These are phyloP conservation scores for Gossypium davidsonii DNA, from an alignment of 441 rosid species.

Conservation along the genomic window DNA sequence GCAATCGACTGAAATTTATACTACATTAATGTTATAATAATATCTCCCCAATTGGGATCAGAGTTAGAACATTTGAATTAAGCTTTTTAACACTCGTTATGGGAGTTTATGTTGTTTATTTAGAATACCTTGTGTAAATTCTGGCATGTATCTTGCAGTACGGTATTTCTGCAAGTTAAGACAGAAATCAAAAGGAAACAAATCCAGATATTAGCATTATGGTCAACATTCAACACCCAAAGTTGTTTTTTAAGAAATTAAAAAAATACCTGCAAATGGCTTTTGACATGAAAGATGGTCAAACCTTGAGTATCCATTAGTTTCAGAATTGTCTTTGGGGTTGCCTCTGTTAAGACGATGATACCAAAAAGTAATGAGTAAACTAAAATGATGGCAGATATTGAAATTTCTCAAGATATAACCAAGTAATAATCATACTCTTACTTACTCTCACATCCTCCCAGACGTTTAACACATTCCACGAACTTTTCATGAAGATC, in stretches of 20 bases:
- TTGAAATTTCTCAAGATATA: not conserved
- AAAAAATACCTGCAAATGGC: slow-evolving; percentile 71
- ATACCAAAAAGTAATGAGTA: not conserved
- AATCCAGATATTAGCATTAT: not conserved
- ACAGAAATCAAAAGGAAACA: not conserved
- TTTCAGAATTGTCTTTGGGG: slow-evolving; percentile 83
- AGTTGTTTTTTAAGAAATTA: not conserved
- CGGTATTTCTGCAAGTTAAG: slow-evolving; percentile 12
- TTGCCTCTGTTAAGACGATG: slow-evolving; percentile 47
- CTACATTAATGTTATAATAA: no score
- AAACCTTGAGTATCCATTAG: slow-evolving; percentile 79
- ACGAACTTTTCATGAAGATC: slow-evolving; percentile 94
- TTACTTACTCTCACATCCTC: slow-evolving; percentile 85
- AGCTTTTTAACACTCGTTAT: not conserved
- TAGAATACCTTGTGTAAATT: slow-evolving; percentile 9
- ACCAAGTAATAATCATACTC: not conserved
- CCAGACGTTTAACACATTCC: slow-evolving; percentile 63
- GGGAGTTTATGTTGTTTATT: not conserved
- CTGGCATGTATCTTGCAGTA: slow-evolving; percentile 13
- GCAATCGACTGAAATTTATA: no score
- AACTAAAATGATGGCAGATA: not conserved
- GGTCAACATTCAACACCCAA: not conserved
- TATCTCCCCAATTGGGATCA: no score
- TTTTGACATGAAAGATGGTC: slow-evolving; percentile 93
- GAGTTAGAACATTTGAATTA: not conserved